Evolutionary conservation across 176 grass and related monocot species (phyloP).

Genomic region (Zoysia pacifica): DNA sequence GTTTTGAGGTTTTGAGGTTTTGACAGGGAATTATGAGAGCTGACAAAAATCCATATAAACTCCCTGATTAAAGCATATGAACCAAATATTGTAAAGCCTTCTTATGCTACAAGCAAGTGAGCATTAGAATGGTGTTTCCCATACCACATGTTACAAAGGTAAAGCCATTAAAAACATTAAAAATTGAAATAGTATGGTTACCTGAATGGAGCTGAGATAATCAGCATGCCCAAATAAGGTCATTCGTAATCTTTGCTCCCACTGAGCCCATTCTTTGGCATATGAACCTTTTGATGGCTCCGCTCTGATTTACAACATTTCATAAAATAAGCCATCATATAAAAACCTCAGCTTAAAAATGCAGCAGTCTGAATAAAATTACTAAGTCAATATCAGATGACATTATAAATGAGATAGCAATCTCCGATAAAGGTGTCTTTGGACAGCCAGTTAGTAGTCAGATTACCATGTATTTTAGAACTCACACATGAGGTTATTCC

Average conservation of each 20-base stretch:
- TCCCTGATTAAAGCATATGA: not conserved
- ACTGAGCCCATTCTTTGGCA: slow-evolving; percentile 80
- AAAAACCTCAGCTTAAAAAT: too few relatives aligned
- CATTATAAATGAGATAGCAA: too few relatives aligned
- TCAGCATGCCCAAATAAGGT: slow-evolving; percentile 64
- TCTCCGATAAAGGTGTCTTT: too few relatives aligned
- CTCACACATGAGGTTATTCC: not conserved
- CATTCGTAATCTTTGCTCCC: slow-evolving; percentile 73
- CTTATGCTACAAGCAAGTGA: not conserved
- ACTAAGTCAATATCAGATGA: too few relatives aligned
- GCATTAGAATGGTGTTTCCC: not conserved
- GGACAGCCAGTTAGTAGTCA: too few relatives aligned
- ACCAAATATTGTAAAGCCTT: not conserved
- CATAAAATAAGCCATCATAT: not conserved
- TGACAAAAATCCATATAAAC: slow-evolving; percentile 5
- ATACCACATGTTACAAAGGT: not conserved
- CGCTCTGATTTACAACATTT: slow-evolving; percentile 61
- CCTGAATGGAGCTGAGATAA: slow-evolving; percentile 90
- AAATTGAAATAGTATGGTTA: slow-evolving; percentile 43
- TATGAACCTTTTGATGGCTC: slow-evolving; percentile 92
- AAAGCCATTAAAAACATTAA: not conserved
- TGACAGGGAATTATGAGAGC: not conserved
- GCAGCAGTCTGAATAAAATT: too few relatives aligned
- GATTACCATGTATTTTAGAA: too few relatives aligned
- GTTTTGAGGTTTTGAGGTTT: not conserved